Conservation (phyloP, 2,329 filamentous ascomycete species). For the Simplicillium sp. region DNA sequence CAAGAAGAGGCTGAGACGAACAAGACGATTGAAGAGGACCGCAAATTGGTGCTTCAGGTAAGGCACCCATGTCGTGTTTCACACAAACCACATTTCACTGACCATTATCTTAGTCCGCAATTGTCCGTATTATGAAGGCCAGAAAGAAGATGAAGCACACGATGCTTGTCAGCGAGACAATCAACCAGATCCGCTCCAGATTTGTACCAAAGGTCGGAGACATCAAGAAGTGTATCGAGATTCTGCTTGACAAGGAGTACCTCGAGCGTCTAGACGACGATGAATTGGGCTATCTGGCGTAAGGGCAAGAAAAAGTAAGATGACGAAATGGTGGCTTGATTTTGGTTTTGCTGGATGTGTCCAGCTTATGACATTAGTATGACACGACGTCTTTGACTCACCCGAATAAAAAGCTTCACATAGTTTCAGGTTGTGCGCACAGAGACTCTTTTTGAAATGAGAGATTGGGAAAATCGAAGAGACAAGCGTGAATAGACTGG, state of each 20-base stretch:
- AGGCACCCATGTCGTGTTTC: slow-evolving; percentile 18
- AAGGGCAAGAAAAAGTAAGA: slow-evolving; percentile 18
- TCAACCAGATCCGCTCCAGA: slow-evolving; percentile 85
- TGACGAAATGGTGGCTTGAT: background rate
- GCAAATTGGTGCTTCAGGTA: slow-evolving; percentile 94
- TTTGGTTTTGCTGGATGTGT: background rate
- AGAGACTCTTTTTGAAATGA: too few species aligned
- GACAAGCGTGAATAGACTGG: too few species aligned
- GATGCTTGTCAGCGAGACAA: slow-evolving; percentile 88
- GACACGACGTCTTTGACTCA: too few species aligned
- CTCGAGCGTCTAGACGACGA: slow-evolving; percentile 91
- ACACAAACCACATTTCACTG: slow-evolving; percentile 13
- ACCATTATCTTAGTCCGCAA: slow-evolving; percentile 62
- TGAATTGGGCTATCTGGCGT: slow-evolving; percentile 89
- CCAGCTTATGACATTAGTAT: too few species aligned
- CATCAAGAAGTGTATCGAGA: slow-evolving; percentile 99
- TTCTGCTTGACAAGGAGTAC: slow-evolving; percentile 97
- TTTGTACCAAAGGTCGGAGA: slow-evolving; percentile 90
- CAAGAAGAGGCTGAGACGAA: slow-evolving; percentile 95
- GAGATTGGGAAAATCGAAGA: too few species aligned
- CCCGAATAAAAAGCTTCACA: too few species aligned
- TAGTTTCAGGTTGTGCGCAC: too few species aligned
- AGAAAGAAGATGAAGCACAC: slow-evolving; percentile 98
- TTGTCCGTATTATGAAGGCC: slow-evolving; percentile 99
- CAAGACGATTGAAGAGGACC: slow-evolving; percentile 98